Percentiles rank a stretch among this genome's conserved stretches.
Conservation (phyloP, 805 yeast species). For the Cyberlindnera nakhonratchasimensis region DNA sequence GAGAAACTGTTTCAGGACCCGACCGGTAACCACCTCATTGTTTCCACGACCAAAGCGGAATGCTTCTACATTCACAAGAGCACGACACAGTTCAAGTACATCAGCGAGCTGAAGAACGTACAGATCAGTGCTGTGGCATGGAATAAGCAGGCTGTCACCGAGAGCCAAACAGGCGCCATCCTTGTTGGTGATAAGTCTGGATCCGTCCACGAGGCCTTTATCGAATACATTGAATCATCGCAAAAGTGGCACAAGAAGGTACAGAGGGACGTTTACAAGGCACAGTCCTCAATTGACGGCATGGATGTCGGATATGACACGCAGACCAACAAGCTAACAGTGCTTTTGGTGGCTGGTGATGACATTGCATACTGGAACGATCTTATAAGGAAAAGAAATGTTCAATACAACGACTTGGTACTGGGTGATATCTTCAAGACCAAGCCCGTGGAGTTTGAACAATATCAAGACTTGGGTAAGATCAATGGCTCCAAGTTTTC, state of each 20-base stretch:
- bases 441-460: constrained; percentile 35
- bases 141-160: constrained; percentile 35
- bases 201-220: constrained; percentile 41
- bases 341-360: constrained; percentile 29
- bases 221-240: constrained; percentile 36
- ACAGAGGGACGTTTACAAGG: constrained; percentile 36
- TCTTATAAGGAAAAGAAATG: constrained; percentile 17
- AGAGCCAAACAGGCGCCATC: constrained; percentile 41
- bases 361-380: constrained; percentile 30
- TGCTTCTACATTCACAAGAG: constrained; percentile 45
- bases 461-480: constrained; percentile 34
- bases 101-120: constrained; percentile 46
- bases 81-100: constrained; percentile 37
- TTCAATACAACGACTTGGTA: constrained; percentile 23
- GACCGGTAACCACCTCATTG: constrained; percentile 48
- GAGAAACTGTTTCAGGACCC: constrained; percentile 45
- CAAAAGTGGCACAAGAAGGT: constrained; percentile 42
- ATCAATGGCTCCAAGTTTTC: constrained; percentile 33
- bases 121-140: constrained; percentile 41
- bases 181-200: constrained; percentile 50
- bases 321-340: constrained; percentile 9
- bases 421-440: constrained; percentile 21
- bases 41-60: constrained; percentile 44
- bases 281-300: constrained; percentile 28
- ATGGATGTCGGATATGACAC: constrained; percentile 18